phyloP scores from a whole-genome alignment of 2,329 filamentous ascomycete genomes.

The Phaeosphaeriaceae sp. region DNA sequence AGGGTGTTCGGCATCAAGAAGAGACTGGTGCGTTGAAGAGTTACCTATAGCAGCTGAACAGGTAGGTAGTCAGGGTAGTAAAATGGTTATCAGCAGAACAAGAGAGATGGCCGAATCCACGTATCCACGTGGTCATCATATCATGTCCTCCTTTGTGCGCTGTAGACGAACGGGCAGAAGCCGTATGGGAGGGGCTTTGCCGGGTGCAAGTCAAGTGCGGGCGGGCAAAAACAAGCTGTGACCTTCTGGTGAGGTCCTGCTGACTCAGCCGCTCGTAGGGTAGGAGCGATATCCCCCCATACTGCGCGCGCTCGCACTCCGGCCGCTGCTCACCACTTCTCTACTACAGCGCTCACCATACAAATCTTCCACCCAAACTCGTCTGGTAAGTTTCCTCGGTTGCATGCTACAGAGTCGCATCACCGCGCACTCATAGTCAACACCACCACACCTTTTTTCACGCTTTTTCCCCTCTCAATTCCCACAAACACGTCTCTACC shows the following conservation, averaged over 20 bases:
- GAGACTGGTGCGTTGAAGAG: too few species aligned
- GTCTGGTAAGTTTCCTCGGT: slow-evolving; percentile 43
- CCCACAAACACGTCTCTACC: slow-evolving; percentile 30
- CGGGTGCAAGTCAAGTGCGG: slow-evolving; percentile 4
- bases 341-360: slow-evolving; percentile 17
- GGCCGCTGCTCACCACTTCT: background rate
- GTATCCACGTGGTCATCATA: background rate
- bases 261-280: background rate
- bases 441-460: slow-evolving; percentile 37
- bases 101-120: too few species aligned
- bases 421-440: slow-evolving; percentile 27
- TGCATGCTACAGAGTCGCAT: slow-evolving; percentile 22
- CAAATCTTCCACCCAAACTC: slow-evolving; percentile 32
- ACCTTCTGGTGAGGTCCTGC: background rate
- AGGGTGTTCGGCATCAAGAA: too few species aligned
- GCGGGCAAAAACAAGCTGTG: slow-evolving; percentile 2
- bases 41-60: too few species aligned
- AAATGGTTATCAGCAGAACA: too few species aligned
- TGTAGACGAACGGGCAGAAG: background rate
- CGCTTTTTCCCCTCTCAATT: slow-evolving; percentile 42
- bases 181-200: background rate
- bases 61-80: too few species aligned
- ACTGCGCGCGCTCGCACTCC: background rate
- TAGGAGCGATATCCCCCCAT: background rate
- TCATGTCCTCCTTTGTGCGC: background rate